Evolutionary conservation across 192 early-diverging fungal genomes (phyloP).

Genomic region (Diversispora epigaea): DNA sequence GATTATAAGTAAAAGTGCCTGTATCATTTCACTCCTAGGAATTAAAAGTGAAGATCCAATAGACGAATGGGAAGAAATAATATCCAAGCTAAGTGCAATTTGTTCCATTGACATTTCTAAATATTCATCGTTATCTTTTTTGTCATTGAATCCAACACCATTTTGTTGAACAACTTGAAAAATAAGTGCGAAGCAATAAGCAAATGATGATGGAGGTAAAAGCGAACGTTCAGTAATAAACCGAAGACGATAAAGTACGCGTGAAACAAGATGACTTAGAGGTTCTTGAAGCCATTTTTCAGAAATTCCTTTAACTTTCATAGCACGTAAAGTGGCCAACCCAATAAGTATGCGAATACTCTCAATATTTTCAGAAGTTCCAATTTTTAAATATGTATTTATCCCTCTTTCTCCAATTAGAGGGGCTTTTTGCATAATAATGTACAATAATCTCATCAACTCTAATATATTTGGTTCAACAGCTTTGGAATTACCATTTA

Average conservation of each 20-base stretch:
- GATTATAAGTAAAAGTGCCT: slow-evolving; percentile 60
- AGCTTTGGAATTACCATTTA: slow-evolving; percentile 55
- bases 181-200: slow-evolving; percentile 66
- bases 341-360: slow-evolving; percentile 44
- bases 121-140: slow-evolving; percentile 36
- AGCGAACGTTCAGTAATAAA: slow-evolving; percentile 56
- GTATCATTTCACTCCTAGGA: slow-evolving; percentile 66
- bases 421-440: slow-evolving; percentile 51
- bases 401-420: slow-evolving; percentile 59
- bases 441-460: slow-evolving; percentile 57
- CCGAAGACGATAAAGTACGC: slow-evolving; percentile 68
- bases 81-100: slow-evolving; percentile 63
- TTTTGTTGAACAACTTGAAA: slow-evolving; percentile 59
- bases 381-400: slow-evolving; percentile 57
- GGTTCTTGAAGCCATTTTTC: slow-evolving; percentile 50
- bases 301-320: slow-evolving; percentile 47
- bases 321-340: slow-evolving; percentile 51
- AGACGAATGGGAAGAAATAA: slow-evolving; percentile 62
- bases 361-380: slow-evolving; percentile 44
- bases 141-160: slow-evolving; percentile 51
- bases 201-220: slow-evolving; percentile 62
- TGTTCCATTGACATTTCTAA: slow-evolving; percentile 60
- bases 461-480: slow-evolving; percentile 58
- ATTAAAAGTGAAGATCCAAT: slow-evolving; percentile 51
- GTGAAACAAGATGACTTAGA: slow-evolving; percentile 51